Conservation (phyloP, 2,329 filamentous ascomycete species). For the Pseudogymnoascus sp. region DNA sequence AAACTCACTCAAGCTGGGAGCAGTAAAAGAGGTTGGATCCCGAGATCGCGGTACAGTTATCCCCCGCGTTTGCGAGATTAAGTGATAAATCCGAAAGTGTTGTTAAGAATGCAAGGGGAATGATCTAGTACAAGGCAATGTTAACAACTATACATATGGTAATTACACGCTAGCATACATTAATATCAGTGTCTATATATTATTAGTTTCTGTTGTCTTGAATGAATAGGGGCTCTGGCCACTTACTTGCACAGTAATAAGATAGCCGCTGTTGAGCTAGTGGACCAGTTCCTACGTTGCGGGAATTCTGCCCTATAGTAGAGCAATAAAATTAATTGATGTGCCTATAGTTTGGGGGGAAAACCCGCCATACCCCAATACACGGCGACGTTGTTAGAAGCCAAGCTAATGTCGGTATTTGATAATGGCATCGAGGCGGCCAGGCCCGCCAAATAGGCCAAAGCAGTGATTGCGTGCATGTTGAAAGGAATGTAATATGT, state of each 20-base stretch:
- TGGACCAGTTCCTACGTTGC: conserved; percentile 34
- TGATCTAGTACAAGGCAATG: conserved; percentile 37
- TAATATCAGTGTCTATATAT: conserved; percentile 35
- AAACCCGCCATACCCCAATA: conserved; percentile 54
- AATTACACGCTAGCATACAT: conserved; percentile 29
- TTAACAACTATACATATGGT: conserved; percentile 11
- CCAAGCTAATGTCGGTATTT: conserved; percentile 35
- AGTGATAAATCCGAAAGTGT: conserved; percentile 45
- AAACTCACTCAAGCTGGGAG: conserved; percentile 54
- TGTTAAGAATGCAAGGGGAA: conserved; percentile 56
- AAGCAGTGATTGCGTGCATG: conserved; percentile 24
- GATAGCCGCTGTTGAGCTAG: conserved; percentile 46
- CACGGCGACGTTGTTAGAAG: conserved; percentile 49
- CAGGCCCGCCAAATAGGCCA: conserved; percentile 23
- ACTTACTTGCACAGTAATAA: conserved; percentile 51
- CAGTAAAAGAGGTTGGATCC: conserved; percentile 53
- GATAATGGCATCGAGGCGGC: conserved; percentile 26
- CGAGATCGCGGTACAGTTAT: conserved; percentile 50
- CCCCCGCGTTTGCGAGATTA: conserved; percentile 58
- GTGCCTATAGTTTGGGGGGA: background rate
- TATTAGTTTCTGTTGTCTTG: conserved; percentile 14
- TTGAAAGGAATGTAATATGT: conserved; percentile 9
- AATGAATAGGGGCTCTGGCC: background rate
- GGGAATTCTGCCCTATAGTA: conserved; percentile 49
- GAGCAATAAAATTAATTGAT: conserved; percentile 21